A percentile compares a stretch with the other conserved stretches of the same genome.
phyloP scores from a whole-genome alignment of 768 basidiomycete species.

The Gymnopilus dilepis region DNA sequence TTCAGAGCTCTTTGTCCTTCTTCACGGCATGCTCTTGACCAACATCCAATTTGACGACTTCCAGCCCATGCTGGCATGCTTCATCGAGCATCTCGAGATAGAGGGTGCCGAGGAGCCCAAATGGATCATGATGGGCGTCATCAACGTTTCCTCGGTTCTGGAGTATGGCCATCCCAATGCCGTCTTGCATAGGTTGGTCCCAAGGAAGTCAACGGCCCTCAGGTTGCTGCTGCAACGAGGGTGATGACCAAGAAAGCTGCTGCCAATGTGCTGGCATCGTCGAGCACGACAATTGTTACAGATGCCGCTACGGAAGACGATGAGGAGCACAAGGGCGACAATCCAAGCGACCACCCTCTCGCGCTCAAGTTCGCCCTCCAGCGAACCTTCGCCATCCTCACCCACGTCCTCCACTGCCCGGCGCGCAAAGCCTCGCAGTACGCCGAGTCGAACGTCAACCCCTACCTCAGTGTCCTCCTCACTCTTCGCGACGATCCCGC shows the following conservation, averaged over 20 bases:
- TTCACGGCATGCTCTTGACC: slow-evolving; percentile 98
- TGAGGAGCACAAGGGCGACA: slow-evolving; percentile 25
- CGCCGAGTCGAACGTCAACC: slow-evolving; percentile 67
- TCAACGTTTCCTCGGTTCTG: slow-evolving; percentile 81
- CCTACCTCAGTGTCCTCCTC: slow-evolving; percentile 84
- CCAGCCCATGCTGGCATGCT: slow-evolving; percentile 75
- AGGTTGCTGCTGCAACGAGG: slow-evolving; percentile 44
- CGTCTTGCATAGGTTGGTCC: slow-evolving; percentile 59
- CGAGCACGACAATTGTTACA: slow-evolving; percentile 4
- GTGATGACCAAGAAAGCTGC: slow-evolving; percentile 56
- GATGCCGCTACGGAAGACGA: slow-evolving; percentile 51
- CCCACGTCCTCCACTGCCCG: slow-evolving; percentile 69
- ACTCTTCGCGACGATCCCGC: slow-evolving; percentile 74
- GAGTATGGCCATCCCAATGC: slow-evolving; percentile 83
- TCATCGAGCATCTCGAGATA: slow-evolving; percentile 85
- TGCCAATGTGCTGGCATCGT: slow-evolving; percentile 33
- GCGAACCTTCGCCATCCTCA: slow-evolving; percentile 79
- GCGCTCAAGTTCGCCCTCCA: slow-evolving; percentile 78
- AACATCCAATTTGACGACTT: slow-evolving; percentile 95
- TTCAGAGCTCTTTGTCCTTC: slow-evolving; percentile 84
- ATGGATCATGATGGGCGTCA: slow-evolving; percentile 96
- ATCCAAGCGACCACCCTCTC: slow-evolving; percentile 53
- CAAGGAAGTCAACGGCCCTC: slow-evolving; percentile 39
- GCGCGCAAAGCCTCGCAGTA: slow-evolving; percentile 64
- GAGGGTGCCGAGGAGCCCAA: slow-evolving; percentile 83